Percentiles rank a stretch among this genome's conserved stretches.
Evolutionary conservation across 2,329 filamentous ascomycete genomes (phyloP).

Genomic region (Phoma herbarum): DNA sequence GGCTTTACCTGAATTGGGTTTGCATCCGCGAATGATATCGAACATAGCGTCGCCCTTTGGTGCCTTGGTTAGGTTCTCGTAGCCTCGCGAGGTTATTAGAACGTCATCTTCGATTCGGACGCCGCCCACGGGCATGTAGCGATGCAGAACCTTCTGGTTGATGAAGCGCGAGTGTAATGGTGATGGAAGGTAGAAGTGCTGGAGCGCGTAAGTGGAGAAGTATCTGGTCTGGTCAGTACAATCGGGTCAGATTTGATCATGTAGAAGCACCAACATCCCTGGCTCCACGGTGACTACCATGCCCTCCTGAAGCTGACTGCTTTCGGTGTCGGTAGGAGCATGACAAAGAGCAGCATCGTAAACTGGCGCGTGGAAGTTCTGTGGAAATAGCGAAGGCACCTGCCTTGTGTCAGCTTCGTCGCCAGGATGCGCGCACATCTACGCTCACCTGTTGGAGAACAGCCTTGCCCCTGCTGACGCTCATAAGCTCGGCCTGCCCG

Average conservation of each 20-base stretch:
- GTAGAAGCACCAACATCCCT: conserved; percentile 52
- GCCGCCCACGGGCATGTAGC: conserved; percentile 84
- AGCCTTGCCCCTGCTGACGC: conserved; percentile 34
- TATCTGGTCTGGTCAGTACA: conserved; percentile 67
- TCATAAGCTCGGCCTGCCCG: conserved; percentile 48
- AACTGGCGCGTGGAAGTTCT: conserved; percentile 45
- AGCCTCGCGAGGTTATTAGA: conserved; percentile 72
- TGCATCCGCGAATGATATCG: conserved; percentile 56
- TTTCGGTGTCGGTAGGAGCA: conserved; percentile 44
- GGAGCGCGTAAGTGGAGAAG: conserved; percentile 89
- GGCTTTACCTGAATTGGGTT: neutral
- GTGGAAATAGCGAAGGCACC: conserved; percentile 45
- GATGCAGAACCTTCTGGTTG: conserved; percentile 73
- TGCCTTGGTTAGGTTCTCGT: conserved; percentile 76
- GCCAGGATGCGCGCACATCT: too few relatives aligned
- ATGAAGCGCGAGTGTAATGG: conserved; percentile 79
- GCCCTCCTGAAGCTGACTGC: conserved; percentile 57
- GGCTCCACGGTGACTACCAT: conserved; percentile 67
- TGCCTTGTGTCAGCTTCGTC: conserved; percentile 24
- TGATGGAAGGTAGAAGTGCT: conserved; percentile 74
- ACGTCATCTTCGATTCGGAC: conserved; percentile 79
- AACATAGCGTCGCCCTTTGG: conserved; percentile 74
- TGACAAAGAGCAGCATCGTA: conserved; percentile 42
- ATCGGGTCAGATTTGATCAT: neutral
- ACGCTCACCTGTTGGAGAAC: conserved; percentile 36